A percentile compares a stretch with the other conserved stretches of the same genome.
phyloP scores from a whole-genome alignment of 257 asterid genomes.

The Echites panduratus region DNA sequence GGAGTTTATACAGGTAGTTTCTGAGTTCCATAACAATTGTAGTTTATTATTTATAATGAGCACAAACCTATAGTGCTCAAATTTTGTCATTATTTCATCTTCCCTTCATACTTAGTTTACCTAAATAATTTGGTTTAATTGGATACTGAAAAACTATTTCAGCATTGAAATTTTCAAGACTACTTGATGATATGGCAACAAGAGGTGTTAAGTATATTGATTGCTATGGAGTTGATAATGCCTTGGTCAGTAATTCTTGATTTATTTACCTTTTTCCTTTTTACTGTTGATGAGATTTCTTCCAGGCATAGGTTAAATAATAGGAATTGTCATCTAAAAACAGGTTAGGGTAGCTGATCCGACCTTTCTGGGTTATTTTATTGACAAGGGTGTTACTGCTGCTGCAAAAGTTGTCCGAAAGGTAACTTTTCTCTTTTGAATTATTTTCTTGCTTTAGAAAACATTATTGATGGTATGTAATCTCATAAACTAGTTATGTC shows the following conservation, averaged over 20 bases:
- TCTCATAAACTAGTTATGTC: not conserved
- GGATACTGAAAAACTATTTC: constrained; percentile 24
- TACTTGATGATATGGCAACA: too few relatives aligned
- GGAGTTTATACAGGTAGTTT: constrained; percentile 85
- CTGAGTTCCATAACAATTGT: not conserved
- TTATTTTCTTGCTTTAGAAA: not conserved
- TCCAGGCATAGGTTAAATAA: not conserved
- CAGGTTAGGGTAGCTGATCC: constrained; percentile 99
- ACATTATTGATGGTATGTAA: not conserved
- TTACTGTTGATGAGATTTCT: constrained; percentile 2
- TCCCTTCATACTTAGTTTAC: constrained; percentile 9
- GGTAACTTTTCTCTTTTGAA: constrained; percentile 23
- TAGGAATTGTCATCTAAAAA: constrained; percentile 19
- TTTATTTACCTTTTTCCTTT: constrained; percentile 10
- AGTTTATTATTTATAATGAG: not conserved
- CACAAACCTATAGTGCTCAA: not conserved
- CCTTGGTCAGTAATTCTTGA: constrained; percentile 52
- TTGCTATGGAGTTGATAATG: constrained; percentile 98
- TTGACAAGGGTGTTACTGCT: constrained; percentile 75
- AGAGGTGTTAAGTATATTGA: constrained; percentile 82
- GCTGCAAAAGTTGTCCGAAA: constrained; percentile 91
- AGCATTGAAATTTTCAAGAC: constrained; percentile 70
- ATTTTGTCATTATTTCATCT: not conserved
- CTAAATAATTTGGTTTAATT: constrained; percentile 13
- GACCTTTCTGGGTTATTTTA: constrained; percentile 90